Evolutionary conservation across 108 stramenopile species (phyloP).

Genomic region (Mediolabrus comicus): DNA sequence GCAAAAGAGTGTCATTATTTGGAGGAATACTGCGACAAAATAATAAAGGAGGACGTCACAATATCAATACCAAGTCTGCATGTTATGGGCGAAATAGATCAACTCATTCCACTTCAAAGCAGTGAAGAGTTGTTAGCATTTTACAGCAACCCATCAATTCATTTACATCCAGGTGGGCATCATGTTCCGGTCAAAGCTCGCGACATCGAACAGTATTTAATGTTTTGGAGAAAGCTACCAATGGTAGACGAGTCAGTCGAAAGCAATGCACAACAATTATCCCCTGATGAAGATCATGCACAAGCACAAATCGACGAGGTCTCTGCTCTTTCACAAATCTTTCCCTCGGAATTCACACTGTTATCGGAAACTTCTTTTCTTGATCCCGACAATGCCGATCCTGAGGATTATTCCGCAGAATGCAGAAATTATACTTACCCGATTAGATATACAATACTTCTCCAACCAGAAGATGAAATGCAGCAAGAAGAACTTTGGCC

Average conservation of each 20-base stretch:
- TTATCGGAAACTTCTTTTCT: slow-evolving; percentile 26
- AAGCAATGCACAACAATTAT: neutral
- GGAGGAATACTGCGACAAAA: neutral
- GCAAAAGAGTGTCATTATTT: neutral
- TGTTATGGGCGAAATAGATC: slow-evolving; percentile 67
- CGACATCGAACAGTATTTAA: slow-evolving; percentile 50
- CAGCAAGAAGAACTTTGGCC: slow-evolving; percentile 59
- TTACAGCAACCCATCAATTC: slow-evolving; percentile 23
- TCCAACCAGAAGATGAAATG: slow-evolving; percentile 41
- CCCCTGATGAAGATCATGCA: slow-evolving; percentile 66
- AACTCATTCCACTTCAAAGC: slow-evolving; percentile 47
- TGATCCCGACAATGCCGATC: slow-evolving; percentile 13
- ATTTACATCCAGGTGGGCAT: slow-evolving; percentile 69
- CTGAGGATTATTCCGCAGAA: slow-evolving; percentile 21
- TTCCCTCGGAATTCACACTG: slow-evolving; percentile 63
- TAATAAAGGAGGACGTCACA: neutral
- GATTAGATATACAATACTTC: slow-evolving; percentile 57
- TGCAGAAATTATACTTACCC: slow-evolving; percentile 49
- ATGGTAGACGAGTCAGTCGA: neutral
- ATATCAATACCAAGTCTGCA: slow-evolving; percentile 58
- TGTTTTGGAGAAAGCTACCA: slow-evolving; percentile 49
- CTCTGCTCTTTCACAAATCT: slow-evolving; percentile 68
- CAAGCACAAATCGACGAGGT: slow-evolving; percentile 71
- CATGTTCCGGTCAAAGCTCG: slow-evolving; percentile 71
- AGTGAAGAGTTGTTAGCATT: slow-evolving; percentile 38